These are phyloP conservation scores for Kuraishia hungarica DNA, from an alignment of 805 yeast species.

Conservation along the genomic window DNA sequence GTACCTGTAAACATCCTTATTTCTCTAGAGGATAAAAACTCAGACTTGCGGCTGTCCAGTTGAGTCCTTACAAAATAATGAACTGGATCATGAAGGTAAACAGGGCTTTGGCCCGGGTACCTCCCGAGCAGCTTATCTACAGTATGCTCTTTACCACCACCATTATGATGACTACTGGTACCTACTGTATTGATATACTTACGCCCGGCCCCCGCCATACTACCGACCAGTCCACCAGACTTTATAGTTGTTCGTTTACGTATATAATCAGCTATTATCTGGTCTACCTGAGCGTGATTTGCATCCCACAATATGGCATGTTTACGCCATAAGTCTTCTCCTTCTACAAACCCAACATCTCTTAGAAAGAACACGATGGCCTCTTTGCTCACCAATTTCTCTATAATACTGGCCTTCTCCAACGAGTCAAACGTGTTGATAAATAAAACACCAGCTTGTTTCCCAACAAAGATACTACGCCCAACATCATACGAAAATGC, in stretches of 20 bases:
- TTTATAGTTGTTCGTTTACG: conserved; percentile 22
- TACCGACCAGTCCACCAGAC: conserved; percentile 34
- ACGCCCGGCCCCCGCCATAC: conserved; percentile 27
- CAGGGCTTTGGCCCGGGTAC: conserved; percentile 33
- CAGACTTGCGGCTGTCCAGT: conserved; percentile 27
- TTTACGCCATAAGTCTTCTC: conserved; percentile 21
- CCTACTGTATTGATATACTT: conserved; percentile 17
- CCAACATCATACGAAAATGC: conserved; percentile 33
- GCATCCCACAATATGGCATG: conserved; percentile 41
- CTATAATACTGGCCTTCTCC: conserved; percentile 39
- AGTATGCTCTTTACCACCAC: conserved; percentile 25
- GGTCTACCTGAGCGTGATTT: conserved; percentile 31
- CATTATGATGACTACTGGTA: conserved; percentile 15
- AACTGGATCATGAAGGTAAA: conserved; percentile 41
- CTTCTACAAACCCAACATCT: conserved; percentile 26
- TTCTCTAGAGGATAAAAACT: conserved; percentile 31
- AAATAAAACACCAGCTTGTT: conserved; percentile 43
- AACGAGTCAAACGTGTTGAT: conserved; percentile 42
- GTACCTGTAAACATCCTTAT: conserved; percentile 39
- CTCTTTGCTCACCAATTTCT: conserved; percentile 37
- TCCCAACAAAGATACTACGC: conserved; percentile 28
- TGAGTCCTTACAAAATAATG: conserved; percentile 42
- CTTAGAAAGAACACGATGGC: conserved; percentile 37
- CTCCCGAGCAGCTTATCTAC: conserved; percentile 42
- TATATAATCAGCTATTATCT: conserved; percentile 28